These are phyloP conservation scores for Lotmaria passim DNA, from an alignment of 208 protist species.

Conservation along the genomic window DNA sequence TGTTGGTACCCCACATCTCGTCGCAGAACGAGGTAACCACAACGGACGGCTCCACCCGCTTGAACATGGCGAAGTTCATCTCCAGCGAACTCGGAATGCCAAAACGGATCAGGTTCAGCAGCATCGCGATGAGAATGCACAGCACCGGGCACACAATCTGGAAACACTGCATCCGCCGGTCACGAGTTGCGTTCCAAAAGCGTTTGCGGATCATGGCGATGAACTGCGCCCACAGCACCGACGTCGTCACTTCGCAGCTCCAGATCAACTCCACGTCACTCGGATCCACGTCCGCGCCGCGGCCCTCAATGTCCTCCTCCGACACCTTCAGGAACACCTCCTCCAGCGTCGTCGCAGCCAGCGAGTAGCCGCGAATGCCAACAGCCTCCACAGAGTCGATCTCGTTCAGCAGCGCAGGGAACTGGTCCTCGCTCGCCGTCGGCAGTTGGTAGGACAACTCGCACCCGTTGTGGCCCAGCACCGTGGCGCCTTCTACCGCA, in stretches of 20 bases:
- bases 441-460: slow-evolving; percentile 60
- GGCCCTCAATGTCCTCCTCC: slow-evolving; percentile 25
- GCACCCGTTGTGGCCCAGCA: slow-evolving; percentile 18
- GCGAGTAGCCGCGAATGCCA: slow-evolving; percentile 52
- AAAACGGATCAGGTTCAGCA: slow-evolving; percentile 31
- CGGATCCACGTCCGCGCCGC: neutral
- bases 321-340: slow-evolving; percentile 77
- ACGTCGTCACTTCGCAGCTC: slow-evolving; percentile 27
- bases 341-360: slow-evolving; percentile 75
- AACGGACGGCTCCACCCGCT: too few species aligned
- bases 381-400: slow-evolving; percentile 38
- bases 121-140: slow-evolving; percentile 70
- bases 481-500: slow-evolving; percentile 29
- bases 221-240: slow-evolving; percentile 49
- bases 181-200: too few species aligned
- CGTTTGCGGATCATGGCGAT: slow-evolving; percentile 64
- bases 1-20: too few species aligned
- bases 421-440: slow-evolving; percentile 10
- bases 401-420: slow-evolving; percentile 44
- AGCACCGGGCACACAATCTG: slow-evolving; percentile 77
- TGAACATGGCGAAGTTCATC: too few species aligned
- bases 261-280: slow-evolving; percentile 29
- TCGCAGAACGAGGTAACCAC: too few species aligned
- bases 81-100: too few species aligned
- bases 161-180: slow-evolving; percentile 68